Conservation (phyloP, 1,284 basidiomycete species). For the Ceraceosorus bombacis region DNA sequence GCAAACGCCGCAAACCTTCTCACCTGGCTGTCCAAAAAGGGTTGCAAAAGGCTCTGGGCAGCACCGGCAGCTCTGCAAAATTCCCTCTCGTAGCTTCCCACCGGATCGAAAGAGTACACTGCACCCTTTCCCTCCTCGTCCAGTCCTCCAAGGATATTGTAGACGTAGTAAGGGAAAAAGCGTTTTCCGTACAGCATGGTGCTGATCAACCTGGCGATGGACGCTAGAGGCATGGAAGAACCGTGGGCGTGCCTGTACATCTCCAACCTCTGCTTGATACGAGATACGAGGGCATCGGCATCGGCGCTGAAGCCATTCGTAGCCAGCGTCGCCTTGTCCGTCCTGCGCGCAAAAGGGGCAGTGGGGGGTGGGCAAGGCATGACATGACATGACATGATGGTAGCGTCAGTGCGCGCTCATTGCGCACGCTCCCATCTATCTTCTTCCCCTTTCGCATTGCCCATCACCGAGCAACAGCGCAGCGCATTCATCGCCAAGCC, state of each 20-base stretch:
- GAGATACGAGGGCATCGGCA: constrained; percentile 43
- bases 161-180: constrained; percentile 49
- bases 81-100: constrained; percentile 45
- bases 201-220: constrained; percentile 46
- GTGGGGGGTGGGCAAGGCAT: neutral
- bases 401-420: neutral
- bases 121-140: constrained; percentile 47
- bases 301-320: constrained; percentile 46
- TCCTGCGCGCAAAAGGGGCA: constrained; percentile 12
- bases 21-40: constrained; percentile 46
- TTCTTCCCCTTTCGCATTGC: too few relatives aligned
- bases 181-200: constrained; percentile 47
- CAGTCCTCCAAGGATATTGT: constrained; percentile 47
- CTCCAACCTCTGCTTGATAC: constrained; percentile 39
- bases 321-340: constrained; percentile 44
- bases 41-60: constrained; percentile 45
- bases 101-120: constrained; percentile 47
- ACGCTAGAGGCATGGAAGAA: constrained; percentile 41
- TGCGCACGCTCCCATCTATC: too few relatives aligned
- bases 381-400: neutral
- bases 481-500: too few relatives aligned
- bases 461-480: too few relatives aligned
- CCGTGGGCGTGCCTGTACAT: constrained; percentile 45
- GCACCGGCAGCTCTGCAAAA: constrained; percentile 46
- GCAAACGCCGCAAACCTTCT: neutral